These are phyloP conservation scores for Penicillium pancosmium DNA, from an alignment of 495 filamentous ascomycete genomes.

Conservation along the genomic window DNA sequence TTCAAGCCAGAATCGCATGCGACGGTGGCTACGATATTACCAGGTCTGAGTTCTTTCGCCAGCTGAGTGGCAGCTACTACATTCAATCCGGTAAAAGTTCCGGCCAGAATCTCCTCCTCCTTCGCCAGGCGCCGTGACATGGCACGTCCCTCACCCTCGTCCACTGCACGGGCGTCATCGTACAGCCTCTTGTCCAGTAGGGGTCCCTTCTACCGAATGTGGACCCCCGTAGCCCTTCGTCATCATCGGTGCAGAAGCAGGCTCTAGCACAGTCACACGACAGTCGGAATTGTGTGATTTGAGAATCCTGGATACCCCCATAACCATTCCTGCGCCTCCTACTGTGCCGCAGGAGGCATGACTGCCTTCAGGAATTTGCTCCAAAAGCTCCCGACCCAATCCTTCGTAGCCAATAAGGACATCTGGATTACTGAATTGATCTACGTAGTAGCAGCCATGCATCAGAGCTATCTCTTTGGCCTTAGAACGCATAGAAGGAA, in stretches of 20 bases:
- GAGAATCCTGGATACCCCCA: slow-evolving; percentile 15
- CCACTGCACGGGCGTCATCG: slow-evolving; percentile 15
- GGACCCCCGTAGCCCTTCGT: slow-evolving; percentile 11
- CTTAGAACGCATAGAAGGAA: slow-evolving; percentile 8
- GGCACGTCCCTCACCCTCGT: slow-evolving; percentile 11
- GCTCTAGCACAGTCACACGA: slow-evolving; percentile 14
- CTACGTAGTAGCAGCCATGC: slow-evolving; percentile 4
- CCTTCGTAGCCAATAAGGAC: slow-evolving; percentile 11
- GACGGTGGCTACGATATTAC: slow-evolving; percentile 19
- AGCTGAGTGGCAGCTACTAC: slow-evolving; percentile 17
- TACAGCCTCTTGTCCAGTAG: slow-evolving; percentile 13
- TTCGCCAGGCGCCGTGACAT: slow-evolving; percentile 18
- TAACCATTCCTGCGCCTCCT: slow-evolving; percentile 17
- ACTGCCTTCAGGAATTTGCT: slow-evolving; percentile 15
- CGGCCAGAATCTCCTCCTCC: slow-evolving; percentile 22
- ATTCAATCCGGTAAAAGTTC: slow-evolving; percentile 22
- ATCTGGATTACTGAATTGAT: slow-evolving; percentile 17
- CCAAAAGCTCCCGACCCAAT: slow-evolving; percentile 12
- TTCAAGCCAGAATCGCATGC: slow-evolving; percentile 21
- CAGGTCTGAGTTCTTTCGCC: slow-evolving; percentile 16
- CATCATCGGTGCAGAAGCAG: slow-evolving; percentile 12
- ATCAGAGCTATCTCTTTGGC: slow-evolving; percentile 6
- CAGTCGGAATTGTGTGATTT: slow-evolving; percentile 4
- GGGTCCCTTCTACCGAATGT: slow-evolving; percentile 17
- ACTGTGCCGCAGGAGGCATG: slow-evolving; percentile 22